A percentile compares a stretch with the other conserved stretches of the same genome.
These are phyloP conservation scores for Amauroascus niger DNA, from an alignment of 2,329 filamentous ascomycete species.

Conservation along the genomic window DNA sequence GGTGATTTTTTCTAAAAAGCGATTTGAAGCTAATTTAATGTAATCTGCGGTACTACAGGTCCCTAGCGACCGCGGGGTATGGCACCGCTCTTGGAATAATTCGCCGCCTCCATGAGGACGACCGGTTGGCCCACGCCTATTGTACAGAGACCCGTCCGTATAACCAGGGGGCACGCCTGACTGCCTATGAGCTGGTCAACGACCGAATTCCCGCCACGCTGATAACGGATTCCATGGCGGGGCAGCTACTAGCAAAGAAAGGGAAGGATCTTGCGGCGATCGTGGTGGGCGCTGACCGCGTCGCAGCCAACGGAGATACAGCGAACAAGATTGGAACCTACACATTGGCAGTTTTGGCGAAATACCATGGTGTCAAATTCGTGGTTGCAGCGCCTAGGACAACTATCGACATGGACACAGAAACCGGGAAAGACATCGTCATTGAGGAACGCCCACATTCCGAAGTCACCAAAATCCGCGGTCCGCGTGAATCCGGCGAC, in stretches of 20 bases:
- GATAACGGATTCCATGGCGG: conserved; percentile 95
- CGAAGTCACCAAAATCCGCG: conserved; percentile 77
- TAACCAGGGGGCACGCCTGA: conserved; percentile 91
- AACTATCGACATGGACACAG: conserved; percentile 77
- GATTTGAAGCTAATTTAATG: background rate
- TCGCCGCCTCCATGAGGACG: conserved; percentile 61
- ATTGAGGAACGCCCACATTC: conserved; percentile 78
- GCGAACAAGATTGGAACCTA: conserved; percentile 99
- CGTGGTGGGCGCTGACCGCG: conserved; percentile 87
- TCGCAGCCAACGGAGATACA: conserved; percentile 92
- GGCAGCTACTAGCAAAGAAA: conserved; percentile 58
- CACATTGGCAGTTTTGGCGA: conserved; percentile 78
- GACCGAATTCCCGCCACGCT: conserved; percentile 85
- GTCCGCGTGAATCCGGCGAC: conserved; percentile 57
- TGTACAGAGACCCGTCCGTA: conserved; percentile 96
- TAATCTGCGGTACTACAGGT: conserved; percentile 40
- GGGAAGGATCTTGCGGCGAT: conserved; percentile 68
- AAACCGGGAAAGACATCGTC: conserved; percentile 66
- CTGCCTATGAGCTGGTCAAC: conserved; percentile 91
- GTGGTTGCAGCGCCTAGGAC: conserved; percentile 90
- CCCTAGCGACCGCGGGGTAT: conserved; percentile 93
- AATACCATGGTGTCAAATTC: conserved; percentile 82
- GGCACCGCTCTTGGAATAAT: conserved; percentile 93
- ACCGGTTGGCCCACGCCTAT: conserved; percentile 69
- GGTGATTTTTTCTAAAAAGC: no score